A percentile compares a stretch with the other conserved stretches of the same genome.
Conservation (phyloP, 2,329 filamentous ascomycete genomes). For the Diaporthe eres region DNA sequence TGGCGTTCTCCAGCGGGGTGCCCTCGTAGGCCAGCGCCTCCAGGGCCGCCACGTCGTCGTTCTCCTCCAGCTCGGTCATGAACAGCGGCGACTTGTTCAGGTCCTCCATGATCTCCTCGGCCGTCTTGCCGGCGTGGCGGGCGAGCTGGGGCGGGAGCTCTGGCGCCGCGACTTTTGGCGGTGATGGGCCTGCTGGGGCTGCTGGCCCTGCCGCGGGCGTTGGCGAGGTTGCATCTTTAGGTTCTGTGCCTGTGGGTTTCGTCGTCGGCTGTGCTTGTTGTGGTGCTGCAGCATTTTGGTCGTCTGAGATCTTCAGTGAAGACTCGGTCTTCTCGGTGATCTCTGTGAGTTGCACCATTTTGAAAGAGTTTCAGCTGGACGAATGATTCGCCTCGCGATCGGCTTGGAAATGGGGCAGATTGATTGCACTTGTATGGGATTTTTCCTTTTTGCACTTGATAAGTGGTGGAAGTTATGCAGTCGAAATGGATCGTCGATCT, state of each 20-base stretch:
- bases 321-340: conserved; percentile 38
- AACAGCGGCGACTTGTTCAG: conserved; percentile 83
- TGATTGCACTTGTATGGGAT: background rate
- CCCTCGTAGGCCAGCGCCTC: conserved; percentile 95
- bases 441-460: too few species aligned
- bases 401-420: background rate
- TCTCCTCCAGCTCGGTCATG: conserved; percentile 94
- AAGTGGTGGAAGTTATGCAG: background rate
- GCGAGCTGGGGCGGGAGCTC: conserved; percentile 62
- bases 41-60: conserved; percentile 86
- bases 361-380: conserved; percentile 1
- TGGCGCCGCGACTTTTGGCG: conserved; percentile 48
- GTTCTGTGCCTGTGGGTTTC: background rate
- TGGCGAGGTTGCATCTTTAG: conserved; percentile 13
- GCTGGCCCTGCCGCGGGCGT: background rate
- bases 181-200: conserved; percentile 34
- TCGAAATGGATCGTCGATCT: background rate
- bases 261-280: conserved; percentile 29
- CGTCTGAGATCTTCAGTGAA: conserved; percentile 38
- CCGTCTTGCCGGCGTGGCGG: conserved; percentile 59
- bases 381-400: background rate
- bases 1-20: conserved; percentile 84
- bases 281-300: conserved; percentile 38
- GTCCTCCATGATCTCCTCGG: conserved; percentile 69
- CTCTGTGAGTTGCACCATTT: conserved; percentile 38